Conservation (phyloP, 1,139 yeast genomes). For the Pichiaceae sp. region DNA sequence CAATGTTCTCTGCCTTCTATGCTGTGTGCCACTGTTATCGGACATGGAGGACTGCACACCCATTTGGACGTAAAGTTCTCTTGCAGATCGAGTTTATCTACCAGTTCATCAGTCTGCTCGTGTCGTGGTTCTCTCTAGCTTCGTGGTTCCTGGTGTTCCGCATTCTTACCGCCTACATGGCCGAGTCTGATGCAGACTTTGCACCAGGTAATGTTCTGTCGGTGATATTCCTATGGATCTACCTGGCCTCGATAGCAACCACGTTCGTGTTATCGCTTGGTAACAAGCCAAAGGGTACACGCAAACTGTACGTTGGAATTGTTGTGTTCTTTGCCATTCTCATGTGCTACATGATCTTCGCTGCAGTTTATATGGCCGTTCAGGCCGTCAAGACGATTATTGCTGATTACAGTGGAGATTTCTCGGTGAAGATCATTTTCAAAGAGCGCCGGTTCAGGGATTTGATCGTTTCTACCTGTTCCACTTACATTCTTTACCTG, state of each 20-base stretch:
- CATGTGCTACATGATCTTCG: constrained; percentile 89
- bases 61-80: constrained; percentile 49
- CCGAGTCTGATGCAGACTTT: constrained; percentile 39
- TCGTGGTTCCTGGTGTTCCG: constrained; percentile 71
- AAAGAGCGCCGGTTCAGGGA: constrained; percentile 69
- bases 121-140: constrained; percentile 76
- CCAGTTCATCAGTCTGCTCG: constrained; percentile 55
- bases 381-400: constrained; percentile 40
- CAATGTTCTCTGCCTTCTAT: constrained; percentile 75
- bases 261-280: constrained; percentile 91
- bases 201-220: constrained; percentile 63
- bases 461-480: constrained; percentile 72
- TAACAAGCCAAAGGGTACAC: constrained; percentile 90
- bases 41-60: constrained; percentile 64
- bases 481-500: constrained; percentile 78
- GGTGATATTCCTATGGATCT: constrained; percentile 81
- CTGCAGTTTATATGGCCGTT: constrained; percentile 78
- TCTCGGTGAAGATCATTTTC: constrained; percentile 41
- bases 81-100: constrained; percentile 66
- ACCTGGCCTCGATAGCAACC: constrained; percentile 79
- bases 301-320: constrained; percentile 70
- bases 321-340: constrained; percentile 83
- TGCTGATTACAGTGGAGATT: constrained; percentile 35
- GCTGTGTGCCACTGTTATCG: constrained; percentile 64
- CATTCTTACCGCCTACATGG: constrained; percentile 48